phyloP scores from a whole-genome alignment of 2,329 filamentous ascomycete genomes.

The Septoria linicola region DNA sequence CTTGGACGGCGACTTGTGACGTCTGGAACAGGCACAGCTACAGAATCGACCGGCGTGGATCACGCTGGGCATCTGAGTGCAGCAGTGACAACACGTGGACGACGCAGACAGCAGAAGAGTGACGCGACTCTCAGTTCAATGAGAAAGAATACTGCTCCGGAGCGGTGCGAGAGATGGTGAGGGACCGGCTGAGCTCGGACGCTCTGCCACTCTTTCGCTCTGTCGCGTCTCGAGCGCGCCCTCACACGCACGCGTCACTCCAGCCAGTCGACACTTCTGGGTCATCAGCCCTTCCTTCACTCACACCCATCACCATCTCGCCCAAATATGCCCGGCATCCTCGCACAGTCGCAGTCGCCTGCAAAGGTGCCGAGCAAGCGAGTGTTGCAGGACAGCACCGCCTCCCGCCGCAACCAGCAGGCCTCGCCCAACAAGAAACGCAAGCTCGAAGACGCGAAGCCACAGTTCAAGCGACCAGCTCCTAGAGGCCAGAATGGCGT shows the following conservation, averaged over 20 bases:
- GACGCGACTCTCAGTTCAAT: no score
- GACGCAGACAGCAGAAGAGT: no score
- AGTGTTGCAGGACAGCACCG: conserved; percentile 48
- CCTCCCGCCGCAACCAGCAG: conserved; percentile 47
- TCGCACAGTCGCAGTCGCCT: conserved; percentile 32
- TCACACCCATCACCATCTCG: conserved; percentile 6
- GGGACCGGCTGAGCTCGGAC: no score
- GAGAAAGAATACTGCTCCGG: no score
- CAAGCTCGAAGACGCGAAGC: conserved; percentile 67
- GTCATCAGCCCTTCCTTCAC: conserved; percentile 4
- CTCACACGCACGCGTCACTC: conserved; percentile 1
- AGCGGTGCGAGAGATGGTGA: no score
- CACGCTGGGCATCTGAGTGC: no score
- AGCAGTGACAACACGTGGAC: no score
- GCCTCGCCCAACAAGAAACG: conserved; percentile 71
- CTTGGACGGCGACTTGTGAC: no score
- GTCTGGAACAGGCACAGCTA: no score
- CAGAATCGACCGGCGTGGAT: no score
- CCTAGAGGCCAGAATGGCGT: conserved; percentile 49
- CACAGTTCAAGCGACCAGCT: conserved; percentile 60
- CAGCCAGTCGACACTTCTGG: conserved; percentile 3
- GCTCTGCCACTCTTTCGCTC: no score
- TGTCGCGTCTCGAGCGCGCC: no score
- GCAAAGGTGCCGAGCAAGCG: conserved; percentile 46
- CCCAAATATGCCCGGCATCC: conserved; percentile 36